Evolutionary conservation across 202 grass and related monocot species (phyloP), one percentile per base, ranked within the genome.

Genomic region (Hordeum pubiflorum): DNA sequence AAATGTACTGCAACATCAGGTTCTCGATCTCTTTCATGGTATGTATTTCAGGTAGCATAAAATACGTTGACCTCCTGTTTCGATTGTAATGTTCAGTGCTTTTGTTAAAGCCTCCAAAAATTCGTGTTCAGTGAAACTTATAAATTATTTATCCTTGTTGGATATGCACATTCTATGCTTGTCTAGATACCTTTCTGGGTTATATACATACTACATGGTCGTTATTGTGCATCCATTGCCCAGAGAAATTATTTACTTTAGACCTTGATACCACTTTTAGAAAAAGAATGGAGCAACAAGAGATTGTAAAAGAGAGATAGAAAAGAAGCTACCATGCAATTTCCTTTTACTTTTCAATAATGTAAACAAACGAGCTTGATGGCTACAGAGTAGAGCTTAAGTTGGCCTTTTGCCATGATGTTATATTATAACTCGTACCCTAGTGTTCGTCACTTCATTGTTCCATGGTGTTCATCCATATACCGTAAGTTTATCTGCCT

Each of bases 61-160:
- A 38, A 57, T 50, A 7, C 34, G 7, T 65, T 1, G 5, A 48
- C 9, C 22, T 7, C 41, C 74, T 38, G 7, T 71, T 78, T 29
- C 15, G 21, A 15, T 79, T 58, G 17, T 37, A 48, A 57, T 41
- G 58, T 20, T 31, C 1, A 79, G 34, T 38, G 7, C n/a, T 74
- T 37, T 2, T 55, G 3, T 41, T 64, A 14, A 63, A 82, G 14
- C 14, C 72, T 64, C 69, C 22, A 17, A 73, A 69, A 75, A 10
- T 13, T 61, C 17, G 8, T 76, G 39, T 71, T 9, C 11, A 40
- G 24, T 52, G 22, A 65, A 74, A 32, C 68, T 63, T 29, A 1
- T 58, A 43, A 82, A 79, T n/a, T 27, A 33, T 80, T 63, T 82
- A 33, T 21, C 17, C 21, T 54, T 75, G 48, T 52, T 54, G 41